These are phyloP conservation scores for Solanum tarapatanum DNA, from an alignment of 257 asterid genomes.

Conservation along the genomic window DNA sequence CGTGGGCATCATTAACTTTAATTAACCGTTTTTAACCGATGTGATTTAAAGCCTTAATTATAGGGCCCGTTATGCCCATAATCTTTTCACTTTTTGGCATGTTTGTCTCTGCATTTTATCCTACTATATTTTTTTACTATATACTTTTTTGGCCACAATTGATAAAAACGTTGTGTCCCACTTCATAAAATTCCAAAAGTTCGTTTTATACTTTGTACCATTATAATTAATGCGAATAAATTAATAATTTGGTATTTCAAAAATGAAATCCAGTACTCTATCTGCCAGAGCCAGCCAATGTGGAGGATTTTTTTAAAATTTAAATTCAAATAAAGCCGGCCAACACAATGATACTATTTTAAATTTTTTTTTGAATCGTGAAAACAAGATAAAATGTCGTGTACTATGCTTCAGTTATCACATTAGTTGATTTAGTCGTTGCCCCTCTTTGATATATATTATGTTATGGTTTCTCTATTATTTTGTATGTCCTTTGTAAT, in stretches of 20 bases:
- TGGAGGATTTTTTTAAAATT: not conserved
- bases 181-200: not conserved
- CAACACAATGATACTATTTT: not conserved
- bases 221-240: not conserved
- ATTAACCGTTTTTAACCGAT: not conserved
- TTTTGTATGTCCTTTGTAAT: no score
- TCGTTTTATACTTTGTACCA: not conserved
- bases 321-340: not conserved
- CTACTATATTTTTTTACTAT: not conserved
- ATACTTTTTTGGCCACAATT: not conserved
- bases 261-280: not conserved
- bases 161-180: not conserved
- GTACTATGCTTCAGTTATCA: not conserved
- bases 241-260: not conserved
- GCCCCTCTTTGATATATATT: no score
- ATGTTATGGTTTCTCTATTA: not conserved
- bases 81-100: slow-evolving; percentile 12
- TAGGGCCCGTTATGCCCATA: not conserved
- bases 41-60: not conserved
- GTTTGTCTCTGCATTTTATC: slow-evolving; percentile 17
- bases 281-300: not conserved
- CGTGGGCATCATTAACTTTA: slow-evolving; percentile 21
- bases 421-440: not conserved
- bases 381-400: not conserved
- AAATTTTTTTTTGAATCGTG: not conserved